Base-by-base conservation (phyloP, 495 filamentous ascomycete species). In the Trichoderma reesei region DNA sequence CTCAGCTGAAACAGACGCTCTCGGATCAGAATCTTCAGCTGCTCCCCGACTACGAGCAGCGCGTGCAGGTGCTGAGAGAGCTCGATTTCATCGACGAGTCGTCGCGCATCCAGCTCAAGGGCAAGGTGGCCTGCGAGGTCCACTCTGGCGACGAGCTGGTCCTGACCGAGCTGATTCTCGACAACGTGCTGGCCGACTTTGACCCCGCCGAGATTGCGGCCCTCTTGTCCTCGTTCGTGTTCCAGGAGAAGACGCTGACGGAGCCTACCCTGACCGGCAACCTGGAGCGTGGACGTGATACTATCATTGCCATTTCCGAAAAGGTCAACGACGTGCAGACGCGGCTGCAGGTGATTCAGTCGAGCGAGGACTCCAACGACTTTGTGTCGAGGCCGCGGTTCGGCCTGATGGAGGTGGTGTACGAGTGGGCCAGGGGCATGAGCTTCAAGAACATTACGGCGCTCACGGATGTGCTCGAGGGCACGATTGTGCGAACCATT, bases 121-220 rank as follows among this genome's bases (percentile, higher is more conserved):
- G 94, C 73, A 96, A 97, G 76, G 94, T 98, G 38, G 94, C 94
- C 18, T 98, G 94, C 77, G 94, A 98, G 80, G 90, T 98, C 67
- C 95, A 98, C 77, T 96, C 93, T 4, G 91, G 93, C 18, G 94
- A 96, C 71, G 94, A 98, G 74, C 84, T 98, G n/a, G 92, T 98
- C 8, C 84, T 98, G 34, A 98, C 94, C 1, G 94, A 98, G 72
- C 83, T 98, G 4, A 87, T 98, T 59, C 85, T 98, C 16, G 95
- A 98, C 68, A 98, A 98, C 72, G 91, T 96, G 6, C 85, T 98
- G 3, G 91, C 92, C 20, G 89, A 96, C 66, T 98, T 91, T 73
- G 93, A 96, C 66, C 92, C 94, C 1, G 93, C 95, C 69, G 94
- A 98, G 72, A 97, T 98, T 64, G 94, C 95, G 3, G 93, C 94